These are phyloP conservation scores for Mollisiaceae sp. DNA, from an alignment of 2,329 filamentous ascomycete genomes.

Conservation along the genomic window DNA sequence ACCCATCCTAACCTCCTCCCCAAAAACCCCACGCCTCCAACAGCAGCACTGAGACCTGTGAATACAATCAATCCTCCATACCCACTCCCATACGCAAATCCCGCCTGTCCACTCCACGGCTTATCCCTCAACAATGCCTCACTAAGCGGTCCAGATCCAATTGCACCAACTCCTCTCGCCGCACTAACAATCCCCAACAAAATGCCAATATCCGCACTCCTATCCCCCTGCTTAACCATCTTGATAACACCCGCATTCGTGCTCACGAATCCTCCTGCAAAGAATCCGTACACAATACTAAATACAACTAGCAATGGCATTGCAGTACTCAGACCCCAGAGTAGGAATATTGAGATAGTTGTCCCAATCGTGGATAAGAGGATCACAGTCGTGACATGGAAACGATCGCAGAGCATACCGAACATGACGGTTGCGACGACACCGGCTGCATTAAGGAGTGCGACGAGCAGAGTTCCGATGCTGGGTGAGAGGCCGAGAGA, in stretches of 20 bases:
- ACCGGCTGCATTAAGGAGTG: slow-evolving; percentile 54
- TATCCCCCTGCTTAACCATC: slow-evolving; percentile 29
- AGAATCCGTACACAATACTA: slow-evolving; percentile 60
- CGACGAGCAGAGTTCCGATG: slow-evolving; percentile 53
- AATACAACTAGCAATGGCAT: slow-evolving; percentile 55
- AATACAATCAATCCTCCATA: slow-evolving; percentile 62
- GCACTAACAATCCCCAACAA: slow-evolving; percentile 55
- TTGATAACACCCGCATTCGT: slow-evolving; percentile 49
- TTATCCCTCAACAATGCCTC: slow-evolving; percentile 54
- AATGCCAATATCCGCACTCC: slow-evolving; percentile 39
- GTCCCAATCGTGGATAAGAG: slow-evolving; percentile 56
- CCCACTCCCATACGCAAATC: slow-evolving; percentile 54
- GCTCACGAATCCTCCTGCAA: slow-evolving; percentile 57
- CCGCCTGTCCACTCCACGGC: slow-evolving; percentile 49
- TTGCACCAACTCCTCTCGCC: slow-evolving; percentile 65
- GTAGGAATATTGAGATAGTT: slow-evolving; percentile 53
- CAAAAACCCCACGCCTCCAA: slow-evolving; percentile 53
- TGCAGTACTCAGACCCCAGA: slow-evolving; percentile 59
- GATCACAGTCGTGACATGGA: slow-evolving; percentile 50
- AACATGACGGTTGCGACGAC: slow-evolving; percentile 50
- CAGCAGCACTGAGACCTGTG: slow-evolving; percentile 57
- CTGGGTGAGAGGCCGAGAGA: slow-evolving; percentile 49
- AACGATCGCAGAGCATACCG: slow-evolving; percentile 48
- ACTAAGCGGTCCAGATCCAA: slow-evolving; percentile 61
- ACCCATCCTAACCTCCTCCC: slow-evolving; percentile 45